These are phyloP conservation scores for Bipolaris sorokiniana DNA, from an alignment of 2,329 filamentous ascomycete species.

Conservation along the genomic window DNA sequence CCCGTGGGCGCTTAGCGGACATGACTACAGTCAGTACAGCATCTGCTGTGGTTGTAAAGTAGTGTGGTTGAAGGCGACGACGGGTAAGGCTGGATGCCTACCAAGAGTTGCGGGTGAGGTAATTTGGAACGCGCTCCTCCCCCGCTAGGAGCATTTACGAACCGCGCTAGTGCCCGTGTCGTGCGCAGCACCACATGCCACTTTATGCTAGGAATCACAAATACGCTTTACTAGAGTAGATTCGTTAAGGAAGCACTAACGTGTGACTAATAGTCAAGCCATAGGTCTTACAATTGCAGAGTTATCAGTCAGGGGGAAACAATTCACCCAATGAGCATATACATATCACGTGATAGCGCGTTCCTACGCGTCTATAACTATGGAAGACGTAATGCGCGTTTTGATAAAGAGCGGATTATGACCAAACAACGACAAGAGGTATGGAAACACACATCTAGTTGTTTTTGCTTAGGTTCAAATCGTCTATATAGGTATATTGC, in stretches of 20 bases:
- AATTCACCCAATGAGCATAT: background rate
- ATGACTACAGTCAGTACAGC: slow-evolving; percentile 37
- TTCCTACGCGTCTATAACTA: slow-evolving; percentile 8
- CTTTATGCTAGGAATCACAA: background rate
- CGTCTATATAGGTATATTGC: slow-evolving; percentile 7
- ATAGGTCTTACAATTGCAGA: no score
- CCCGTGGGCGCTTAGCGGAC: slow-evolving; percentile 42
- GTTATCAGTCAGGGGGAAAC: background rate
- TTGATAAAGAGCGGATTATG: background rate
- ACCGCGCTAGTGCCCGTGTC: slow-evolving; percentile 14
- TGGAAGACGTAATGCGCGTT: background rate
- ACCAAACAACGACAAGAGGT: background rate
- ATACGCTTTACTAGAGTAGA: background rate
- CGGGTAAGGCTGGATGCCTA: slow-evolving; percentile 3
- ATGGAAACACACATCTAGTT: background rate
- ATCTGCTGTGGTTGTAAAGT: background rate
- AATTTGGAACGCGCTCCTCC: slow-evolving; percentile 28
- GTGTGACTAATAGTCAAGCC: background rate
- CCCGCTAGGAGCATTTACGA: slow-evolving; percentile 20
- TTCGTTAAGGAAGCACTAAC: background rate
- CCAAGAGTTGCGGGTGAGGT: slow-evolving; percentile 8
- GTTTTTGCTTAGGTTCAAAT: slow-evolving; percentile 1
- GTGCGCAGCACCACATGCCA: background rate
- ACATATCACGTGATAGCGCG: slow-evolving; percentile 24
- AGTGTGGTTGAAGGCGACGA: background rate